Evolutionary conservation across 371 early-diverging fungal genomes (phyloP).

Genomic region (Mucor indicus): DNA sequence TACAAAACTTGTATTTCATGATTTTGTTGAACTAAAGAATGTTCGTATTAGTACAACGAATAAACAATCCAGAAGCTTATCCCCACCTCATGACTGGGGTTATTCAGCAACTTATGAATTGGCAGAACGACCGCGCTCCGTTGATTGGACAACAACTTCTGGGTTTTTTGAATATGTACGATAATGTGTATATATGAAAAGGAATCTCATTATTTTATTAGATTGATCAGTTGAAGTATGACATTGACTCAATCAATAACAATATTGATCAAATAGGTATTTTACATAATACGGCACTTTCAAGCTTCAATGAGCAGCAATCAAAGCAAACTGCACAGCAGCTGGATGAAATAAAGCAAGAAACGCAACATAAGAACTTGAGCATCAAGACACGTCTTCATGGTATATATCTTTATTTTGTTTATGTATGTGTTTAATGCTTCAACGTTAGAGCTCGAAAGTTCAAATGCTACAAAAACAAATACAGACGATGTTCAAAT

Average conservation of each 20-base stretch:
- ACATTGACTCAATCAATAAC: slow-evolving; percentile 26
- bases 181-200: too few relatives aligned
- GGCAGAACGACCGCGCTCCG: too few relatives aligned
- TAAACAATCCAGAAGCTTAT: background rate
- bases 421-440: too few relatives aligned
- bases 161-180: background rate
- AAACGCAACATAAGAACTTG: slow-evolving; percentile 27
- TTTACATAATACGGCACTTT: slow-evolving; percentile 30
- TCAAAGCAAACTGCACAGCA: slow-evolving; percentile 25
- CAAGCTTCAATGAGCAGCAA: slow-evolving; percentile 37
- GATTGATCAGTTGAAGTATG: slow-evolving; percentile 31
- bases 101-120: slow-evolving; percentile 12
- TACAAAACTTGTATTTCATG: too few relatives aligned
- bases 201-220: slow-evolving; percentile 1
- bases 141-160: too few relatives aligned
- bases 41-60: too few relatives aligned
- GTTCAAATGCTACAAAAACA: too few relatives aligned
- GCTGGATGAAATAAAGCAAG: slow-evolving; percentile 25
- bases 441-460: too few relatives aligned
- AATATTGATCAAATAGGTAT: slow-evolving; percentile 34
- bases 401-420: too few relatives aligned
- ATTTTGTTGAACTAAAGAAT: too few relatives aligned
- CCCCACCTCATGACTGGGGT: slow-evolving; percentile 10
- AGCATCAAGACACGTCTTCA: slow-evolving; percentile 28
- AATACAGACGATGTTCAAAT: too few relatives aligned